A percentile compares a stretch with the other conserved stretches of the same genome.
phyloP scores from a whole-genome alignment of 2,329 filamentous ascomycete species.

The Xylaria digitata region DNA sequence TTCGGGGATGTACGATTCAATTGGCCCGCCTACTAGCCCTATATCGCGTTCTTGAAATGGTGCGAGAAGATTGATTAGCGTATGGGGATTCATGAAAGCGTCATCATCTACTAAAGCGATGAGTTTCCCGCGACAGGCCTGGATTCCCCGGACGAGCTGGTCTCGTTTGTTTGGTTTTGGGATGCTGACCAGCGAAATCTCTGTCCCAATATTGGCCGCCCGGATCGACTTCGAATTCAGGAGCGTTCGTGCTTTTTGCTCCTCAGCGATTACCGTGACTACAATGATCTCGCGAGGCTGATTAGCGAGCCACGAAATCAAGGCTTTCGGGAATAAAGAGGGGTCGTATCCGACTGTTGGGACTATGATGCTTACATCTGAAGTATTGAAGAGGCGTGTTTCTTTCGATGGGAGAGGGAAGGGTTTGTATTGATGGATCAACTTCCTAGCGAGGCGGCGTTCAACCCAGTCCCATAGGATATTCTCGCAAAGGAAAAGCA shows the following conservation, averaged over 20 bases:
- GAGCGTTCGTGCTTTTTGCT: not conserved
- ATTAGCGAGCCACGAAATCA: constrained; percentile 43
- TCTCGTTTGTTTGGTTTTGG: constrained; percentile 43
- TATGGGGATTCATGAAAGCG: constrained; percentile 36
- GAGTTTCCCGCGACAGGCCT: constrained; percentile 39
- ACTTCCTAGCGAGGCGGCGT: constrained; percentile 1
- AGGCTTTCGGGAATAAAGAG: constrained; percentile 35
- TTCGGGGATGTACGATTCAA: constrained; percentile 42
- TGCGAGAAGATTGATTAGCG: constrained; percentile 43
- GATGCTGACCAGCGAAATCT: constrained; percentile 38
- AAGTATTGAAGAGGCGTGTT: constrained; percentile 1
- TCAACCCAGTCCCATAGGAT: constrained; percentile 38
- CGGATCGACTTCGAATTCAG: constrained; percentile 31
- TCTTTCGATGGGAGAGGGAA: constrained; percentile 33
- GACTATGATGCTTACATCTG: constrained; percentile 47
- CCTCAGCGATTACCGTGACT: constrained; percentile 40
- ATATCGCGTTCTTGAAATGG: constrained; percentile 44
- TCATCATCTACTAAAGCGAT: constrained; percentile 49
- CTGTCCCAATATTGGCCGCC: constrained; percentile 6
- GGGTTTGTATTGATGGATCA: constrained; percentile 32
- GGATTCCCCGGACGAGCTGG: constrained; percentile 45
- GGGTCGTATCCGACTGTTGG: constrained; percentile 44
- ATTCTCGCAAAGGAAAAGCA: not conserved
- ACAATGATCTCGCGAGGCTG: constrained; percentile 47
- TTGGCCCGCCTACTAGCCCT: constrained; percentile 43